Evolutionary conservation across 2,329 filamentous ascomycete species (phyloP), one percentile per base, ranked within the genome.

Genomic region (Leptographium wingfieldii): DNA sequence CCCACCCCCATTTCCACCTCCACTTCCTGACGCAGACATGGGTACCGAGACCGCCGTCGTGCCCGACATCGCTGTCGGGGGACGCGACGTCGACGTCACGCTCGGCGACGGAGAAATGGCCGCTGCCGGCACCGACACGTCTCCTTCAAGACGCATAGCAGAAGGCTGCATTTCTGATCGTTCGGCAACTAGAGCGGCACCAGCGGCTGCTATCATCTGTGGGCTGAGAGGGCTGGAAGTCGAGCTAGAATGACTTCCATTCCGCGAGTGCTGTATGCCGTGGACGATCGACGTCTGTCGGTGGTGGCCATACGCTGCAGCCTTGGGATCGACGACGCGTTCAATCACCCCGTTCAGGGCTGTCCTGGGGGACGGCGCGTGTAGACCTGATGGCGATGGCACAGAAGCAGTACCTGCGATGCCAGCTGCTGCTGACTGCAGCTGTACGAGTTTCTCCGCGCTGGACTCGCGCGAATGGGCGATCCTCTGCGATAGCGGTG

Each of bases 271-370:
- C 72, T 96, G 92, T 66, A 95, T 86, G 68, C 94, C 92, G 83
- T 97, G 90, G 60, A 97, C 92, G 67, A 97, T 96, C 56, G 92
- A 97, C 0, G 92, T 95, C 75, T 99, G 91, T 59, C 94, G 86
- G 74, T 97, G 91, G 72, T 99, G 92, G 62, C 89, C 90, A 77
- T 97, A 85, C 29, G 76, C 68, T 40, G 74, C 74, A 52, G 73
- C 72, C 68, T 84, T 85, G 55, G 75, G 77, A 65, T 85, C 82
- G 62, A 78, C 72, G n/a, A 76, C 69, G 65, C 80, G 77, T 66
- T 83, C 80, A 61, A 78, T 71, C 57, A 77, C 70, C 38, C 71
- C 72, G 60, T 71, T 74, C 31, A 77, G 66, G 49, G 67, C 72
- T 33, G 72, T 69, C 63, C 78, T 76, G 60, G 75, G 71, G 2